Evolutionary conservation across 163 green algal species (phyloP).

Genomic region (Scenedesmus sp.): DNA sequence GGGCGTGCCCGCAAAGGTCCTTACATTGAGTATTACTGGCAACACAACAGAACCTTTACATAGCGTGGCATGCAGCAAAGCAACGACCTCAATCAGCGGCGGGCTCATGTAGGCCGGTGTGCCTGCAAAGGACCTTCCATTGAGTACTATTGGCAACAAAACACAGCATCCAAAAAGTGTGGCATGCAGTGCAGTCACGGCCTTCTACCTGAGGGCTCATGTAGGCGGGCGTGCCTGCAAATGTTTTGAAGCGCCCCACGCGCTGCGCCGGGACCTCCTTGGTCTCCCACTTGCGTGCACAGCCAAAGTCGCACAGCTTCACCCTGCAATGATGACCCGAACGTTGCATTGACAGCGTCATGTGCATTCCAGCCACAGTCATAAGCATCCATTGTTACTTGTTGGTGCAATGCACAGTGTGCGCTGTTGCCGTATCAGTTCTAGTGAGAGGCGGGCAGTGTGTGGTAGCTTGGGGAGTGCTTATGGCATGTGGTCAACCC

Average conservation of each 20-base stretch:
- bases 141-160: too few relatives aligned
- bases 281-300: conserved; percentile 34
- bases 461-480: too few relatives aligned
- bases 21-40: neutral
- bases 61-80: neutral
- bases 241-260: conserved; percentile 67
- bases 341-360: too few relatives aligned
- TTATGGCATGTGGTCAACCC: neutral
- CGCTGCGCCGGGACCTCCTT: neutral
- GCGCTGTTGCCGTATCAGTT: neutral
- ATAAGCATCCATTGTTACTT: too few relatives aligned
- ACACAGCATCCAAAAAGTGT: too few relatives aligned
- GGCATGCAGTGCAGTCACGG: too few relatives aligned
- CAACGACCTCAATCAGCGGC: conserved; percentile 53
- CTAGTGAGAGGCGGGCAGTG: neutral
- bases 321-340: conserved; percentile 39
- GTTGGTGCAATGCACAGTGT: too few relatives aligned
- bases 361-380: too few relatives aligned
- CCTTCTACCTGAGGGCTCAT: conserved; percentile 85
- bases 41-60: too few relatives aligned
- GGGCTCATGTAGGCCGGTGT: conserved; percentile 95
- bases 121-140: conserved; percentile 76
- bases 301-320: conserved; percentile 97
- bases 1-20: conserved; percentile 89
- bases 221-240: conserved; percentile 95